Percentiles rank a stretch among this genome's conserved stretches.
Conservation (phyloP, 176 grass and related monocot genomes). For the Avena eriantha region DNA sequence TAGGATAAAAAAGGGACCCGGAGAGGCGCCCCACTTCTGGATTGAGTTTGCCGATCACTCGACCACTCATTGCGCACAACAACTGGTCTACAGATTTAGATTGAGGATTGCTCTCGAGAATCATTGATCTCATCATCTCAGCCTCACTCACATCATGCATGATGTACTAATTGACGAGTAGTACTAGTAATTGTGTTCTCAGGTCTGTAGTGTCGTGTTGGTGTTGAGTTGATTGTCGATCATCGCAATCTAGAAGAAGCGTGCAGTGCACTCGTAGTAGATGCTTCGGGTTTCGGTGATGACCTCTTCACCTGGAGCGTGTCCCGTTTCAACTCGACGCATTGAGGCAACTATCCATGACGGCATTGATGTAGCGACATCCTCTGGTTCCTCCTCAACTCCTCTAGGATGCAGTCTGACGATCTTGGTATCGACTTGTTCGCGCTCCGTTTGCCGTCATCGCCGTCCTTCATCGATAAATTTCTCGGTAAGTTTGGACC, state of each 20-base stretch:
- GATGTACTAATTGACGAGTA: too few relatives aligned
- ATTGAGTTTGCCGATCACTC: conserved; percentile 27
- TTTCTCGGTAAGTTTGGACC: too few relatives aligned
- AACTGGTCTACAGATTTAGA: neutral
- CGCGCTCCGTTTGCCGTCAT: too few relatives aligned
- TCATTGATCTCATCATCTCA: neutral
- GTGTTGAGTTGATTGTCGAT: neutral
- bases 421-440: too few relatives aligned
- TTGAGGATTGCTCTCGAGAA: neutral
- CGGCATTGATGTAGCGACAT: too few relatives aligned
- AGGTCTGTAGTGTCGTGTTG: too few relatives aligned
- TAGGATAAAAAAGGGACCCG: neutral
- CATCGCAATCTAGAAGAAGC: neutral
- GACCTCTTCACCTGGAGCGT: too few relatives aligned
- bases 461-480: too few relatives aligned
- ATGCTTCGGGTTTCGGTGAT: neutral
- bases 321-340: neutral
- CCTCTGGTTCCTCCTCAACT: too few relatives aligned
- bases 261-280: neutral
- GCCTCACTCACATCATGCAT: neutral
- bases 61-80: conserved; percentile 23
- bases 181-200: too few relatives aligned
- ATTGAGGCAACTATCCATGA: too few relatives aligned
- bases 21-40: neutral
- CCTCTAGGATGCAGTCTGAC: too few relatives aligned